phyloP scores from a whole-genome alignment of 257 asterid species.

The Fraxinus cuspidata region DNA sequence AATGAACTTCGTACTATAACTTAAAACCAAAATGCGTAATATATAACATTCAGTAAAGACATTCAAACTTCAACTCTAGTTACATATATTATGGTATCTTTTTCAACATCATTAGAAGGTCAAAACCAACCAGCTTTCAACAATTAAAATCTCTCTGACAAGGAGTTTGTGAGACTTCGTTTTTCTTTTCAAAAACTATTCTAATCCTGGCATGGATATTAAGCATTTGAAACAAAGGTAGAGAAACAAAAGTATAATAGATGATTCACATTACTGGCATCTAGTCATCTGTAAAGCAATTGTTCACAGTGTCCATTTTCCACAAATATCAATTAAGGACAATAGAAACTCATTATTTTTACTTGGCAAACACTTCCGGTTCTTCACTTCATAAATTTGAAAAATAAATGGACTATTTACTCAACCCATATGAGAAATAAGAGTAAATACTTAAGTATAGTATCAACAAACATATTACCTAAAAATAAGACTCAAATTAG shows the following conservation, averaged over 20 bases:
- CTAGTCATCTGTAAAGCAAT: neutral
- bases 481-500: neutral
- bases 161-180: no score
- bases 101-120: no score
- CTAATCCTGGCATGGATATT: no score
- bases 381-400: neutral
- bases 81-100: neutral
- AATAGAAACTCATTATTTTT: neutral
- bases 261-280: neutral
- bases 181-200: no score
- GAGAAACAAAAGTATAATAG: neutral
- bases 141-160: no score
- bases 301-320: neutral
- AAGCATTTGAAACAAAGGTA: no score
- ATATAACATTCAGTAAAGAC: neutral
- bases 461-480: neutral
- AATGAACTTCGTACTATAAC: neutral
- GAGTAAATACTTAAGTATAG: no score
- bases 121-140: no score
- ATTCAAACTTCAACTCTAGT: neutral
- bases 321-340: neutral
- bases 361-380: neutral
- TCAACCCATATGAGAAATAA: neutral
- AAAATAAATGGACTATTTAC: neutral
- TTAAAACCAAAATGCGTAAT: neutral